Percentiles rank a stretch among this genome's conserved stretches.
phyloP scores from a whole-genome alignment of 768 basidiomycete genomes.

The Collybia mongolica region DNA sequence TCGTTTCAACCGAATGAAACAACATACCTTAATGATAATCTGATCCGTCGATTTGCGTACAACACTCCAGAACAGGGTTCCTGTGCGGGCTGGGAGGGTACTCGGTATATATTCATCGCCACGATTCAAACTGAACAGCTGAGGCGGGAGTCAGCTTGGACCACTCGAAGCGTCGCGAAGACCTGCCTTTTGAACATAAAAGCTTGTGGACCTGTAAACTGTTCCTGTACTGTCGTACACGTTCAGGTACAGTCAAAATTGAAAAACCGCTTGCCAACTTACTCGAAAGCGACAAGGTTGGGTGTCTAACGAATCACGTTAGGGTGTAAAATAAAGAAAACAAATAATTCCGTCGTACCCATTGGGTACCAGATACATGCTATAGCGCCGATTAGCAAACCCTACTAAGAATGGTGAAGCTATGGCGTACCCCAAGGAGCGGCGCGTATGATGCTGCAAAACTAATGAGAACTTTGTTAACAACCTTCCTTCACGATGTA shows the following conservation, averaged over 20 bases:
- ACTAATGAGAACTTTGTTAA: slow-evolving; percentile 2
- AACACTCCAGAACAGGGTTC: slow-evolving; percentile 65
- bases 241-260: background rate
- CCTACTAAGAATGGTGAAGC: background rate
- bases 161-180: slow-evolving; percentile 13
- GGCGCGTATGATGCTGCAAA: slow-evolving; percentile 56
- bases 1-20: background rate
- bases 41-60: slow-evolving; percentile 34
- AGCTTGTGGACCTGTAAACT: slow-evolving; percentile 55
- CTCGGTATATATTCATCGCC: slow-evolving; percentile 66
- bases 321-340: background rate
- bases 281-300: slow-evolving; percentile 60
- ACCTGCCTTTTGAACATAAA: slow-evolving; percentile 56
- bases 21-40: slow-evolving; percentile 55
- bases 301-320: slow-evolving; percentile 33
- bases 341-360: slow-evolving; percentile 31
- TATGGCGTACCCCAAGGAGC: slow-evolving; percentile 35
- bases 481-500: background rate
- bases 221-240: slow-evolving; percentile 34
- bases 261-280: slow-evolving; percentile 14
- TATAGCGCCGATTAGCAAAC: slow-evolving; percentile 16
- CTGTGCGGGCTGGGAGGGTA: slow-evolving; percentile 46
- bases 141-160: slow-evolving; percentile 3
- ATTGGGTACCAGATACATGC: slow-evolving; percentile 49
- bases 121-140: slow-evolving; percentile 64